A percentile compares a stretch with the other conserved stretches of the same genome.
These are phyloP conservation scores for Asterochloris erici DNA, from an alignment of 139 green algal genomes.

Conservation along the genomic window DNA sequence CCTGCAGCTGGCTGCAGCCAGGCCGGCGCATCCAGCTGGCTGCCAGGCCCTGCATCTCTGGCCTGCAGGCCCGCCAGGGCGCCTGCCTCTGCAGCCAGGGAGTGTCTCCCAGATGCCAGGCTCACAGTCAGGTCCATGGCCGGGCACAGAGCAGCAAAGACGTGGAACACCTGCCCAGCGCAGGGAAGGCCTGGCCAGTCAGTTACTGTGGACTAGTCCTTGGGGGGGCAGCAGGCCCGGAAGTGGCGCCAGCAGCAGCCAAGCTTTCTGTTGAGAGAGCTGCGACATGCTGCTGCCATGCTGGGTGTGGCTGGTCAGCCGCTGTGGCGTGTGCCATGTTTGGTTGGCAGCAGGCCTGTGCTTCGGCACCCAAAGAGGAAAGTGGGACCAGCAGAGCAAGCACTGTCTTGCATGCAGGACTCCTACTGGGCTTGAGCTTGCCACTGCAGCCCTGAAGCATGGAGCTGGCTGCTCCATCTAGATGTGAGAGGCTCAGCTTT, in stretches of 20 bases:
- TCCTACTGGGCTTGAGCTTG: not conserved
- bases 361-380: not conserved
- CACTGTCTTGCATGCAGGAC: not conserved
- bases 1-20: not conserved
- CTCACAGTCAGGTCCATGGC: slow-evolving; percentile 42
- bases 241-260: not conserved
- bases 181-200: slow-evolving; percentile 3
- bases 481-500: not conserved
- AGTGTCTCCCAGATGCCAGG: slow-evolving; percentile 6
- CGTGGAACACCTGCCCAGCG: slow-evolving; percentile 62
- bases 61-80: slow-evolving; percentile 12
- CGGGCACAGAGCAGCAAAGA: slow-evolving; percentile 52
- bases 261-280: not conserved
- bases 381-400: not conserved
- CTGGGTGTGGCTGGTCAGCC: not conserved
- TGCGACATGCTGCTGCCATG: not conserved
- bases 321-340: not conserved
- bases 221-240: not conserved
- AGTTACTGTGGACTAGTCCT: slow-evolving; percentile 1
- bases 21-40: no score
- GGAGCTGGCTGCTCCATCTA: not conserved
- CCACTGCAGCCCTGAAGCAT: not conserved
- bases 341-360: not conserved
- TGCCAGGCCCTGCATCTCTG: not conserved
- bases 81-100: slow-evolving; percentile 18